Percentiles rank a stretch among this genome's conserved stretches.
phyloP scores from a whole-genome alignment of 768 basidiomycete genomes.

The Podaxis carcinomalis region DNA sequence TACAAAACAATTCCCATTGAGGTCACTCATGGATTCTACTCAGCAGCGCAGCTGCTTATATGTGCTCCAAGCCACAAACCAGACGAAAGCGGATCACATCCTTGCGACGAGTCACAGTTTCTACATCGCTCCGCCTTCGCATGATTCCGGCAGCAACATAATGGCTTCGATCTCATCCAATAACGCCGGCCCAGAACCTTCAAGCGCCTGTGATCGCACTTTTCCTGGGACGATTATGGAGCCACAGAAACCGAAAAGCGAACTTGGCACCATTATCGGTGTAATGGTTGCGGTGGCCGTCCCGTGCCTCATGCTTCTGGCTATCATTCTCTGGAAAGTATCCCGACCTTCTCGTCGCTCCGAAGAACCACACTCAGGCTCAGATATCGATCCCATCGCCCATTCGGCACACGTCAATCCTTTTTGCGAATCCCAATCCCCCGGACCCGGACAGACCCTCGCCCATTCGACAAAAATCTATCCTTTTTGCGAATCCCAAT shows the following conservation, averaged over 20 bases:
- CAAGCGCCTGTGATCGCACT: neutral
- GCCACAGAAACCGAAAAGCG: too few species aligned
- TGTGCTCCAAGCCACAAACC: neutral
- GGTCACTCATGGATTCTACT: neutral
- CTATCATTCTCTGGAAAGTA: neutral
- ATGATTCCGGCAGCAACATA: neutral
- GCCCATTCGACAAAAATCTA: too few species aligned
- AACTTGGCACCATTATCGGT: neutral
- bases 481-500: too few species aligned
- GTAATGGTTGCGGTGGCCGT: neutral
- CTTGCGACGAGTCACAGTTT: slow-evolving; percentile 5
- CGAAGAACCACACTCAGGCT: too few species aligned
- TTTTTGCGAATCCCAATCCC: too few species aligned
- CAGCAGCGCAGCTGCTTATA: neutral
- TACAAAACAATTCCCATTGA: too few species aligned
- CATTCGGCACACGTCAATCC: too few species aligned
- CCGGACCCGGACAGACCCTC: too few species aligned
- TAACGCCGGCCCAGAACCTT: neutral
- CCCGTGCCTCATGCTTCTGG: neutral
- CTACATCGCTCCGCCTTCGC: neutral
- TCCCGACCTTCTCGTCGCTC: neutral
- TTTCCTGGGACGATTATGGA: too few species aligned
- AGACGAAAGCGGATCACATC: neutral
- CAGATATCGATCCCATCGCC: neutral
- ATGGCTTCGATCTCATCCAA: neutral